Conservation (phyloP, 306 rosid genomes). For the Cucumis hystrix region DNA sequence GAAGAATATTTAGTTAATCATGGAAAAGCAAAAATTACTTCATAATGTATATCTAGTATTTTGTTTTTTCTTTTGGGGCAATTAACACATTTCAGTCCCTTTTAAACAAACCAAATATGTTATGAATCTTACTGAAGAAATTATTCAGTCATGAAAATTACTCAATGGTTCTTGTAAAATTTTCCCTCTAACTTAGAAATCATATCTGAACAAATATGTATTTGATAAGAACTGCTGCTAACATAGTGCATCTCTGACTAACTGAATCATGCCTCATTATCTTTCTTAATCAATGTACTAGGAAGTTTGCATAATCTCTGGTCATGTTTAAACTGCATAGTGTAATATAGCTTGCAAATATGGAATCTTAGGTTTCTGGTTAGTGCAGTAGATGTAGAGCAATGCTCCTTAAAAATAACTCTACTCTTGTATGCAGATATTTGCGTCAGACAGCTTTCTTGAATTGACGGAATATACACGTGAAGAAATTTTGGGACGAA, state of each 20-base stretch:
- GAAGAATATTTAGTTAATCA: not conserved
- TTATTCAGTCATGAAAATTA: not conserved
- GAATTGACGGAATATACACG: constrained; percentile 89
- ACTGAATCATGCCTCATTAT: not conserved
- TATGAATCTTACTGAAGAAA: not conserved
- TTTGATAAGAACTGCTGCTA: not conserved
- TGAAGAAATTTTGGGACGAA: constrained; percentile 97
- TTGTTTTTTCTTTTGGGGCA: not conserved
- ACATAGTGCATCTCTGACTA: not conserved
- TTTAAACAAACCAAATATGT: not conserved
- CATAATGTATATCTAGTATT: not conserved
- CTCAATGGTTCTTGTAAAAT: not conserved
- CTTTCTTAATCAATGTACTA: not conserved
- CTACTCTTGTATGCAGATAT: constrained; percentile 50
- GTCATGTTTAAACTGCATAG: not conserved
- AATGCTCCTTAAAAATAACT: not conserved
- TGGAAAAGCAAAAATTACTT: not conserved
- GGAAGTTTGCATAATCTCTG: not conserved
- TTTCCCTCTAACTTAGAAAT: not conserved
- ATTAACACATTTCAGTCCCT: not conserved
- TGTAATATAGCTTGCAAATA: not conserved
- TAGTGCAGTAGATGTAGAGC: not conserved
- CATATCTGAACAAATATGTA: not conserved
- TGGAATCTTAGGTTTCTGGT: not conserved
- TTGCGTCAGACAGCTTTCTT: constrained; percentile 97